These are phyloP conservation scores for Aspergillus arachidicola DNA, from an alignment of 2,329 filamentous ascomycete species.

Conservation along the genomic window DNA sequence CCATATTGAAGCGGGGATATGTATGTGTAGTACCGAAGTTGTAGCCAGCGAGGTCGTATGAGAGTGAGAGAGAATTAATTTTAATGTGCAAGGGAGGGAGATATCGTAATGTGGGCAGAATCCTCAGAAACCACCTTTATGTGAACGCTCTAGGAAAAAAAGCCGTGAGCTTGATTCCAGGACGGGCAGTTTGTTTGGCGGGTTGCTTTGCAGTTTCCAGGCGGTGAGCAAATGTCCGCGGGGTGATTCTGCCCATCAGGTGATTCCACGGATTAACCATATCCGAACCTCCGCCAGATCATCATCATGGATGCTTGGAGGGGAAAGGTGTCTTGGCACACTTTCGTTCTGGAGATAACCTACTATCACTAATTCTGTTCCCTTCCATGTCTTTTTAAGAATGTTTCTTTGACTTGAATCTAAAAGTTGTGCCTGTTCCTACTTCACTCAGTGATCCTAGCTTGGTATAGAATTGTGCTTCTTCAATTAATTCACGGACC, in stretches of 20 bases:
- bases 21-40: constrained; percentile 8
- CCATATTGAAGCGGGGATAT: constrained; percentile 51
- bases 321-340: constrained; percentile 27
- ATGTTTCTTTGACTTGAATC: background rate
- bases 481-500: background rate
- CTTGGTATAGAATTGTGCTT: background rate
- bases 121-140: constrained; percentile 3
- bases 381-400: background rate
- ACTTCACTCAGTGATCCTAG: background rate
- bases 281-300: constrained; percentile 25
- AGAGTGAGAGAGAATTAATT: background rate
- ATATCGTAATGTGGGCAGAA: background rate
- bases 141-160: constrained; percentile 11
- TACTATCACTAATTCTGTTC: constrained; percentile 15
- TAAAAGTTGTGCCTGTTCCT: background rate
- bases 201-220: constrained; percentile 28
- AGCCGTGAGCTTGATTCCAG: constrained; percentile 29
- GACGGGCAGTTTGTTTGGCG: constrained; percentile 38
- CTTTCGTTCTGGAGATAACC: constrained; percentile 18
- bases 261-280: constrained; percentile 24
- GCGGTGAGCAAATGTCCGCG: constrained; percentile 29
- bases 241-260: constrained; percentile 31
- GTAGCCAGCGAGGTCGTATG: background rate
- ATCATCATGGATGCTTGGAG: constrained; percentile 24
- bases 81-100: background rate